Evolutionary conservation across 2,329 filamentous ascomycete genomes (phyloP).

Genomic region (Catunica adiposa): DNA sequence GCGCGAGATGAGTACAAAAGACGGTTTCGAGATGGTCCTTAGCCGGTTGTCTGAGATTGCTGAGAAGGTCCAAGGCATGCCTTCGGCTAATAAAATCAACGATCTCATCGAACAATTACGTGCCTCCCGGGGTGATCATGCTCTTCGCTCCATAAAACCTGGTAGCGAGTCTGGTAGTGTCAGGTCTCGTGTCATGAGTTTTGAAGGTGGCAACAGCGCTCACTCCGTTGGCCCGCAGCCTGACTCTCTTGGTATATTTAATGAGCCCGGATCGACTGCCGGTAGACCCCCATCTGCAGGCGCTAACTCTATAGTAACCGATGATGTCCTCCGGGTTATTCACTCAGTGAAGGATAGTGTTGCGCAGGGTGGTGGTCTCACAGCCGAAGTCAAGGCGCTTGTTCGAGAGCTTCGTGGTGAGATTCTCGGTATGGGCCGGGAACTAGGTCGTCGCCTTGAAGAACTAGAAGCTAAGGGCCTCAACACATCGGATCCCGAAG

Average conservation of each 20-base stretch:
- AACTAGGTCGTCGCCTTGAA: slow-evolving; percentile 75
- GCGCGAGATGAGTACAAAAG: slow-evolving; percentile 89
- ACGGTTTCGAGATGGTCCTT: slow-evolving; percentile 70
- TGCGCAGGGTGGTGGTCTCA: slow-evolving; percentile 71
- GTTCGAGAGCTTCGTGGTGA: slow-evolving; percentile 82
- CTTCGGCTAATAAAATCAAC: slow-evolving; percentile 45
- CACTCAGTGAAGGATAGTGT: slow-evolving; percentile 84
- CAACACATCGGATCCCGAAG: background rate
- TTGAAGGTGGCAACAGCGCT: slow-evolving; percentile 21
- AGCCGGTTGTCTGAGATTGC: slow-evolving; percentile 54
- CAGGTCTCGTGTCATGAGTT: slow-evolving; percentile 23
- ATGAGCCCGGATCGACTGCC: slow-evolving; percentile 1
- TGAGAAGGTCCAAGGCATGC: slow-evolving; percentile 50
- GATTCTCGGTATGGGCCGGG: slow-evolving; percentile 84
- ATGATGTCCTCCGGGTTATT: slow-evolving; percentile 70
- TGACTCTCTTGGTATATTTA: slow-evolving; percentile 5
- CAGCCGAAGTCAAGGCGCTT: slow-evolving; percentile 78
- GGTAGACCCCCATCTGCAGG: slow-evolving; percentile 13
- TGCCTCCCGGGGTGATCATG: slow-evolving; percentile 5
- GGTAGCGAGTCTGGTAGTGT: slow-evolving; percentile 15
- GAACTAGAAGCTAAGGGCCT: slow-evolving; percentile 30
- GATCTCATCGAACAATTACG: slow-evolving; percentile 37
- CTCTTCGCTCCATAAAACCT: slow-evolving; percentile 5
- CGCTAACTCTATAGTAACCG: slow-evolving; percentile 38
- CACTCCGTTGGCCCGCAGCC: background rate